Evolutionary conservation across 768 basidiomycete species (phyloP), one percentile per base, ranked within the genome.

Genomic region (Paxillus ammoniavirescens): DNA sequence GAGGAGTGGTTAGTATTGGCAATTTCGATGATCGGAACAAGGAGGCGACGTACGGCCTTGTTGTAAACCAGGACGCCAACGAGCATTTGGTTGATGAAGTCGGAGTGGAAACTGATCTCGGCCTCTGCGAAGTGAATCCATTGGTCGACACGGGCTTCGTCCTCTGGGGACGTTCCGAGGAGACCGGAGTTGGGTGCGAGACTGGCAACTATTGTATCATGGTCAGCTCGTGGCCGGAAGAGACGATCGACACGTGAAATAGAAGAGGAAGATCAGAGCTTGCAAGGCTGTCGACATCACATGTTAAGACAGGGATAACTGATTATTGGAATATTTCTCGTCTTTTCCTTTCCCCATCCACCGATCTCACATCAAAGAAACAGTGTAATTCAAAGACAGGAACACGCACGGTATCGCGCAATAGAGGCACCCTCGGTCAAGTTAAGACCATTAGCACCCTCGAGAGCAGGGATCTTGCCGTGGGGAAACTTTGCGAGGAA

Each of bases 381-480:
- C 38, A 28, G 26, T 21, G 38, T 38, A 36, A 14, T 31, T 23
- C 37, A 40, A 38, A 48, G 18, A 45, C 10, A 47, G 44, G 23
- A 18, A 61, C 50, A 87, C 93, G 83, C 74, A 98, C 96, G 62
- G 74, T 96, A 94, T 53, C 84, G 86, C 43, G 92, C 89, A 71
- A 98, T 93, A 45, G 93, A 83, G 50, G 73, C 67, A 51, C 82
- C 78, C 77, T 96, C 96, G 61, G 83, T 82, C 54, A 97, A 75
- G 65, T 77, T 80, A 78, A 92, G 82, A 51, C 93, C 93, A 69
- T 93, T 83, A 13, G 75, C 71, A 42, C 80, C 76, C 70, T 93
- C 91, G 49, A 88, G 80, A 36, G 88, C 86, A 26, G 97, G 96
- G 61, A 96, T 82, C 77, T 93, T 92, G 52, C 89, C 87, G 53